Base-by-base conservation (phyloP, 2,329 filamentous ascomycete species). In the Delphinella strobiligena region DNA sequence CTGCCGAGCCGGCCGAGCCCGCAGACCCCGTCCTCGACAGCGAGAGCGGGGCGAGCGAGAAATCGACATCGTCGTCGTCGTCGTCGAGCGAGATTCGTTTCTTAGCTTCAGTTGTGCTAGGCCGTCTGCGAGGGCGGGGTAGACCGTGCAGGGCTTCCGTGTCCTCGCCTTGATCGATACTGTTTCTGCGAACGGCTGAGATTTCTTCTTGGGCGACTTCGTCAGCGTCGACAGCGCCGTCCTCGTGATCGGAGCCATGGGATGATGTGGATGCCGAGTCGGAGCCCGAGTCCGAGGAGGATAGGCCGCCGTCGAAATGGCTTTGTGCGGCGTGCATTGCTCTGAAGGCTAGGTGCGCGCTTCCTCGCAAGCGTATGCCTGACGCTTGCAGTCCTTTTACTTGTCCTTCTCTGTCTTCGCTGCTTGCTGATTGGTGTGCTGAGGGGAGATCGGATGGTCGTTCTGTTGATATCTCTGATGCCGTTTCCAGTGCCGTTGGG, bases 201-300 rank as follows among this genome's bases (percentile, higher is more conserved):
- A 19, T 61, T 59, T 11, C 30, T 19, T 22, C 18, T 40, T 15
- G n/a, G 30, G 5, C 36, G 32, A 14, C 34, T 29, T 27, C 19
- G 22, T 49, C 50, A 9, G 52, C 47, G 5, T 9, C 32, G 15
- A n/a, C 8, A 2, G 31, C 12, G n/a, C 34, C 34, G 2, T 31
- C 50, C 44, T 35, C 51, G 54, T 34, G 54, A 50, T 43, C 49
- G 50, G 33, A 47, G 60, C 62, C 62, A 53, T 78, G 75, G 9
- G 76, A 72, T 62, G 81, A 75, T 47, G 75, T 76, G 49, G 81
- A 81, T 42, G 82, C 22, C 22, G 22, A 27, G 12, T 27, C 22
- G 7, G 22, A 7, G 22, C 22, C 12, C 22, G 22, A 27, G 22
- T 12, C 12, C 12, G 22, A 27, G 7, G 22, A 27, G 22, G 22